phyloP scores from a whole-genome alignment of 1,139 yeast genomes.

The Zygoascus sp. region DNA sequence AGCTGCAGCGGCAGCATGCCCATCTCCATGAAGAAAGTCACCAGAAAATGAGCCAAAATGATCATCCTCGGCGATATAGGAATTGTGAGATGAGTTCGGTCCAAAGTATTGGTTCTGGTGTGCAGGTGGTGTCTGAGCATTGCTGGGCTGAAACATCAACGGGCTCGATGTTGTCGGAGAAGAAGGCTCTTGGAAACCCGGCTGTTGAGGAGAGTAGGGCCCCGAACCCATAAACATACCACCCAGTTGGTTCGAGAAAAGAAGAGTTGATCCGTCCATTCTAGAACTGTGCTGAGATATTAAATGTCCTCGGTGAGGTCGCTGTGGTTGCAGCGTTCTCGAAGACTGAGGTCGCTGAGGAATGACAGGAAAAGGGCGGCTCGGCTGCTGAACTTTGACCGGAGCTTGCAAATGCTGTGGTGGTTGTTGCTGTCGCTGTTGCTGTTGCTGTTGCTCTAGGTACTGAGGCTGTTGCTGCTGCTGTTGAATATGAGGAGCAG shows the following conservation, averaged over 20 bases:
- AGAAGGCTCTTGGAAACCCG: slow-evolving; percentile 2
- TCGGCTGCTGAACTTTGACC: too few relatives aligned
- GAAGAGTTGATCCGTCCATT: slow-evolving; percentile 6
- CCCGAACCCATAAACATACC: background rate
- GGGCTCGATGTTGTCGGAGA: slow-evolving; percentile 4
- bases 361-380: background rate
- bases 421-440: too few relatives aligned
- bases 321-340: background rate
- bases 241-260: slow-evolving; percentile 1
- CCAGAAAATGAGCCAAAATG: slow-evolving; percentile 2
- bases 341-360: background rate
- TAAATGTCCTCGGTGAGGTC: background rate
- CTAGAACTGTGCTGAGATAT: background rate
- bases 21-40: slow-evolving; percentile 1
- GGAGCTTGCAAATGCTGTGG: too few relatives aligned
- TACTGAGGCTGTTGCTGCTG: background rate
- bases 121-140: slow-evolving; percentile 2
- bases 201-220: slow-evolving; percentile 3
- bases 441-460: too few relatives aligned
- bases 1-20: too few relatives aligned
- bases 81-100: background rate
- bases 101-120: background rate
- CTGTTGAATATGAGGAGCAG: background rate
- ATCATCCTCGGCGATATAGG: background rate
- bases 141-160: background rate